Base-by-base conservation (phyloP, 345 rosid species). In the Populus pruinosa region DNA sequence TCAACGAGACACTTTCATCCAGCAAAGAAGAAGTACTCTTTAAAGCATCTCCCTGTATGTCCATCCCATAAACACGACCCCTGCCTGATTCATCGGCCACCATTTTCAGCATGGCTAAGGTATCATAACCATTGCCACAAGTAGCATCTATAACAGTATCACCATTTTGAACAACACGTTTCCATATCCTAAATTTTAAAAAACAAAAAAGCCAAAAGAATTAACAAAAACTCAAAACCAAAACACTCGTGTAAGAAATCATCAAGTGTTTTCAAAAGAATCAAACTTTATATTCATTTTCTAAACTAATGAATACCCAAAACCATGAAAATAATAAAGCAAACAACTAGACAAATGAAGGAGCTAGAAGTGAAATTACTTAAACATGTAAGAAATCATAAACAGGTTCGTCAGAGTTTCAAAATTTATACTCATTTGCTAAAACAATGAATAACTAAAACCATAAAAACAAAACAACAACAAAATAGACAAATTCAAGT, bases 41-140 rank as follows among this genome's bases (percentile, higher is more conserved):
- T 21, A 93, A 69, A 69, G 98, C 97, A 76, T 91, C 90, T 62
- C 77, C 78, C 75, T 93, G 98, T 78, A 95, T 87, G 84, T 93
- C 99, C 76, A 95, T 71, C 66, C 90, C 97, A 78, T 90, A 92
- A 69, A 95, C 99, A 85, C 82, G 35, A 21, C 91, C 97, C 25
- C 23, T 65, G 67, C 87, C 84, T n/a, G 91, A 87, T 47, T 85
- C 90, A 77, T 89, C 90, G 25, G 84, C 87, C 71, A 95, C 89
- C 87, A 93, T 77, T 79, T 90, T 91, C 43, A 92, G 88, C 87
- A 93, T 86, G 29, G 91, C 91, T 72, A 90, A 84, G 55, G 98
- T 92, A 81, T 95, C 99, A 72, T 89, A 76, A 33, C 99, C 97
- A 68, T 93, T 95, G 65, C 98, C 97, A 84, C 96, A 93, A 2